Base-by-base conservation (phyloP, 2,329 filamentous ascomycete species). In the Botryotinia calthae region DNA sequence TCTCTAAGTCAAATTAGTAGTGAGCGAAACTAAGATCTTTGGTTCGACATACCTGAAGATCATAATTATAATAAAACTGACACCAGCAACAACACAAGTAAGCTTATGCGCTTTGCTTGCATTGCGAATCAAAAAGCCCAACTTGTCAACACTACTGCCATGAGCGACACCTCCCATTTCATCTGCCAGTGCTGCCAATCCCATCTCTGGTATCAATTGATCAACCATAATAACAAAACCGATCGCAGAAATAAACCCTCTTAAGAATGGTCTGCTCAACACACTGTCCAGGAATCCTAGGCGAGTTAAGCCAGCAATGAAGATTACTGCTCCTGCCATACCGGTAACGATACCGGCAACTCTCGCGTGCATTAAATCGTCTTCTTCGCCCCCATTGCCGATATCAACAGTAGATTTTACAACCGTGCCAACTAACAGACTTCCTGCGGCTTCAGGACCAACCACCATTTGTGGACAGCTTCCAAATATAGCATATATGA, bases 191-290 rank as follows among this genome's bases (percentile, higher is more conserved):
- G 86, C 84, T 54, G 86, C 87, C 34, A 99, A 86, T 0, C 96
- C 96, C 78, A 97, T 87, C 82, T 98, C 94, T 0, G 95, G 95
- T 70, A 98, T 93, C 62, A 97, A 84, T 82, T 99, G 96, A 81
- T 98, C 96, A 51, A 98, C 93, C 56, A 97, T 90, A 80, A 99
- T 98, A 76, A 98, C 95, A 72, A 98, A 93, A 66, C 96, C 96
- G 80, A 99, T 97, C 68, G 96, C 96, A 73, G 93, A 97, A 82
- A 99, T 98, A 83, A 99, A 99, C 0, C 96, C 96, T 74, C 96
- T 87, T 72, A 98, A 83, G 78, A 99, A 98, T 0, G 96, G 96
- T 48, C 94, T 88, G 77, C 95, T 98, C 51, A 99, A 86, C 18
- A 99, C 95, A 79, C 94, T 97, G 80, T 99, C 96, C 74, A 99